phyloP scores from a whole-genome alignment of 441 rosid species.

The Arabidopsis lyrata region DNA sequence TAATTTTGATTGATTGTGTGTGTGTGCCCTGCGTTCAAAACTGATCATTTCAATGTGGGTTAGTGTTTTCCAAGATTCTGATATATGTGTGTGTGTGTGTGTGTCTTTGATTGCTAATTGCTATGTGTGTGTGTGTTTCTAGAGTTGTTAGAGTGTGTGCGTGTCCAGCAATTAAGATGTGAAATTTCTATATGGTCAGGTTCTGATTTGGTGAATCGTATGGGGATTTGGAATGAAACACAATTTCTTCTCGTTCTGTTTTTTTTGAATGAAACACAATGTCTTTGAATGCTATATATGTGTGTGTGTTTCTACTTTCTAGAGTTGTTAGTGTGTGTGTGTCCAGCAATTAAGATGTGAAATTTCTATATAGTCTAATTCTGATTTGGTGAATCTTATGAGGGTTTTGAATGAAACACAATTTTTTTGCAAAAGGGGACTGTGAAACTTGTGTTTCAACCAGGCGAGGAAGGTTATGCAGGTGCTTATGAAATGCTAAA shows the following conservation, averaged over 20 bases:
- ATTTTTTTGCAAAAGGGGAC: slow-evolving; percentile 57
- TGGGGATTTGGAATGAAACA: too few species aligned
- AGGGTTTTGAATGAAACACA: neutral
- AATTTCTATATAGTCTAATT: neutral
- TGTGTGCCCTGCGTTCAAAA: neutral
- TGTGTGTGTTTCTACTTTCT: slow-evolving; percentile 5
- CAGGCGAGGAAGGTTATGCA: slow-evolving; percentile 72
- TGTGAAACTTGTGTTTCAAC: slow-evolving; percentile 83
- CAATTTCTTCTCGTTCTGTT: too few species aligned
- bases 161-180: slow-evolving; percentile 6
- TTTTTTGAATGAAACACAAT: too few species aligned
- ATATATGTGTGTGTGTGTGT: neutral
- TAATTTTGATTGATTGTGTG: neutral
- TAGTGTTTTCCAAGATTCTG: neutral
- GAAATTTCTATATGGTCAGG: slow-evolving; percentile 1
- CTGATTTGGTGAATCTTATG: slow-evolving; percentile 1
- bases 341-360: neutral
- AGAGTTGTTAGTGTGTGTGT: neutral
- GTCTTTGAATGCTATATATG: neutral
- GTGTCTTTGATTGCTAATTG: neutral
- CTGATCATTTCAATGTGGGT: neutral
- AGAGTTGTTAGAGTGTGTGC: slow-evolving; percentile 7
- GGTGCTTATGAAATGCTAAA: slow-evolving; percentile 83
- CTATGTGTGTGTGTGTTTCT: neutral
- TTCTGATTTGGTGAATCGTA: neutral